These are phyloP conservation scores for Psilocybe mexicana DNA, from an alignment of 1,284 basidiomycete genomes.

Conservation along the genomic window DNA sequence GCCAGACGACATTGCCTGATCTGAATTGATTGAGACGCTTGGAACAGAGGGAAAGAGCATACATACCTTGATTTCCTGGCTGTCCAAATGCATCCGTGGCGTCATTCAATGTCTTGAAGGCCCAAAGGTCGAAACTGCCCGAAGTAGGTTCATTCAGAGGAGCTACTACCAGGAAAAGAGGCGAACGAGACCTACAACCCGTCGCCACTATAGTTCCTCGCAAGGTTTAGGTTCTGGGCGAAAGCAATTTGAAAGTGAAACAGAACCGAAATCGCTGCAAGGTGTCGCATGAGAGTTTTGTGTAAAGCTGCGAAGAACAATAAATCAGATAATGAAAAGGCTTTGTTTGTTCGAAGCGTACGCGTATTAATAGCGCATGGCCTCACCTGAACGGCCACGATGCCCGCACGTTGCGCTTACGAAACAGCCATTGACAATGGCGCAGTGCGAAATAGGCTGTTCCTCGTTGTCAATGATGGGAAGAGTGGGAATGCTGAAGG, in stretches of 20 bases:
- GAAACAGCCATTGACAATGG: not conserved
- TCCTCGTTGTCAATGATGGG: too few species aligned
- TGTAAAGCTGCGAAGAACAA: not conserved
- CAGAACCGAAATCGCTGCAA: not conserved
- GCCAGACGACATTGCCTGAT: slow-evolving; percentile 9
- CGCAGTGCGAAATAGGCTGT: not conserved
- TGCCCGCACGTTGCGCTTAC: not conserved
- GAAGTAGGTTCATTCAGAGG: not conserved
- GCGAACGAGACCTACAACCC: not conserved
- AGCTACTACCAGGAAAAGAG: not conserved
- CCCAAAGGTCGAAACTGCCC: slow-evolving; percentile 8
- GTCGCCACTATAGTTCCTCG: not conserved
- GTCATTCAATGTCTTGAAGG: slow-evolving; percentile 6
- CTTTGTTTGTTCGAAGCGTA: not conserved
- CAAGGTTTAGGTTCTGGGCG: not conserved
- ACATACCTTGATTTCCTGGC: slow-evolving; percentile 4
- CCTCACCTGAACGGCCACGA: not conserved
- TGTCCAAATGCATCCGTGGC: slow-evolving; percentile 1
- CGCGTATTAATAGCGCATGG: not conserved
- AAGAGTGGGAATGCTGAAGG: too few species aligned
- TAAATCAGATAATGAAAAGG: not conserved
- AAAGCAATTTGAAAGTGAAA: not conserved
- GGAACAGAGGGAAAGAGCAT: not conserved
- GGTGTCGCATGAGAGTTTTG: not conserved
- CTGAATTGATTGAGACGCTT: not conserved